These are phyloP conservation scores for Nymphaea thermarum DNA, from an alignment of 164 flowering plant species.

Conservation along the genomic window DNA sequence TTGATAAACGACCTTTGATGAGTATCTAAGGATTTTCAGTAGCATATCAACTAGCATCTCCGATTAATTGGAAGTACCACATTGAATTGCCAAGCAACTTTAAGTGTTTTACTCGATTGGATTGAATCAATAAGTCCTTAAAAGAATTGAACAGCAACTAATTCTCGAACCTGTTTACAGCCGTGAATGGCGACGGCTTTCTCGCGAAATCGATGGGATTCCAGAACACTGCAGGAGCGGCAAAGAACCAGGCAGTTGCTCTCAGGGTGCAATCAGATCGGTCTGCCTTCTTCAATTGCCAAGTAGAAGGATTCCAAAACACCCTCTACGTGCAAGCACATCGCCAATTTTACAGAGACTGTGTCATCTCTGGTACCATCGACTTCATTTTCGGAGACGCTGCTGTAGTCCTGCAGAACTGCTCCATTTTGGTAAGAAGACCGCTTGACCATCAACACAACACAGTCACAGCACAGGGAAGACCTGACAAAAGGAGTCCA, in stretches of 20 bases:
- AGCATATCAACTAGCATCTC: neutral
- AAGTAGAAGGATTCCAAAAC: constrained; percentile 5
- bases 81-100: neutral
- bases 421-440: neutral
- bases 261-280: constrained; percentile 4
- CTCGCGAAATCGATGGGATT: constrained; percentile 1
- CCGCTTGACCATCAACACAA: neutral
- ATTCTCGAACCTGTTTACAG: neutral
- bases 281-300: constrained; percentile 2
- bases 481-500: neutral
- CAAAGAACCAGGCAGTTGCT: constrained; percentile 5
- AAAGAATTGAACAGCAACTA: no score
- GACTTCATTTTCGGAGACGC: constrained; percentile 7
- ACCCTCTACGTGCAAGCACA: neutral
- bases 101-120: no score
- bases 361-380: constrained; percentile 4
- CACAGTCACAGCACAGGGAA: neutral
- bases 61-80: neutral
- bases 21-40: neutral
- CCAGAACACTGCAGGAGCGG: constrained; percentile 5
- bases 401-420: neutral
- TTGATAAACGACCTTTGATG: neutral
- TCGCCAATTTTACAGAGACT: constrained; percentile 7
- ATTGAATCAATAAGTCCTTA: no score
- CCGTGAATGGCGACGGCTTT: constrained; percentile 3